Evolutionary conservation across 139 green algal genomes (phyloP), one percentile per base, ranked within the genome.

Genomic region (Gonium pectorale): DNA sequence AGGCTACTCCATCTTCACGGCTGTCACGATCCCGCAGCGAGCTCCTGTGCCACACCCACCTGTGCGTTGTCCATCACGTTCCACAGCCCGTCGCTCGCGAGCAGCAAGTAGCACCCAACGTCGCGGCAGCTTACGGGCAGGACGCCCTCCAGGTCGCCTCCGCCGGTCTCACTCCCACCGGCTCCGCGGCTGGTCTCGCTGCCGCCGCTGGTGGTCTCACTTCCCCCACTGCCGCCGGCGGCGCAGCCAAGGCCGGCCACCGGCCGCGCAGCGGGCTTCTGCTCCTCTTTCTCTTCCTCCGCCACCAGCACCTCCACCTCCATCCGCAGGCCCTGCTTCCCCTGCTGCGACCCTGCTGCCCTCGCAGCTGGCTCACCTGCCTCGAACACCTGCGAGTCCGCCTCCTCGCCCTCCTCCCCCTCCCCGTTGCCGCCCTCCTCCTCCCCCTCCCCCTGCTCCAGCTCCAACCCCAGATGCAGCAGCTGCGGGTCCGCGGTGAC

Each of bases 81-180:
- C 77, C 77, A 83, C 40, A 83, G 77, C 24, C 77, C 77, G 44
- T 83, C 77, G 40, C 54, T 74, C 5, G 77, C 77, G 43, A 83
- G 62, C 43, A 83, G 62, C 43, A 83, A 26, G 44, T 83, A 83
- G 62, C 38, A 62, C 27, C 31, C 5, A 21, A 24, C 38, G 24
- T 27, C 29, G 7, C 46, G 13, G 46, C 46, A 11, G 46, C 46
- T 15, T 24, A 11, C 13, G 46, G 46, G 46, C n/a, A n/a, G 8
- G 29, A 0, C 68, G 27, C 26, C 68, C 7, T 13, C 38, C 26
- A 7, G 38, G n/a, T n/a, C n/a, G 38, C n/a, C 68, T 21, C 41
- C 40, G 67, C 41, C 67, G 41, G 29, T 41, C 11, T 56, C 67
- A 38, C 40, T 40, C 56, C 40, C 40, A 60, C 43, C 44, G 43